Evolutionary conservation across 1,284 basidiomycete species (phyloP), one percentile per base, ranked within the genome.

Genomic region (Dichomitus squalens): DNA sequence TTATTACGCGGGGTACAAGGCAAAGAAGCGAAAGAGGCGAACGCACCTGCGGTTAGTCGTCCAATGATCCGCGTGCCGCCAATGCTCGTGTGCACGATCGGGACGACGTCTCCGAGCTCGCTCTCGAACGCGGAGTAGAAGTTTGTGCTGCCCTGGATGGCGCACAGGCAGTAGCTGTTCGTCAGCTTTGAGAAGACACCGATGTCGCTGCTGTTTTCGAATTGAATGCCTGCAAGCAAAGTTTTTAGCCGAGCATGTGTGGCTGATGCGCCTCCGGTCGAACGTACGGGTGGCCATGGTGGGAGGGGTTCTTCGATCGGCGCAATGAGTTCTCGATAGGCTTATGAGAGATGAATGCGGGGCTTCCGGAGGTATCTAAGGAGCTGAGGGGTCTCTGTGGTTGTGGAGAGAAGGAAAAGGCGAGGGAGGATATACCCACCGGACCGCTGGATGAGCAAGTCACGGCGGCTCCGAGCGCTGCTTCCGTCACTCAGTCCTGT

Each of bases 91-190:
- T 98, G 95, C 49, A 99, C 92, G 78, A 99, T 95, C 61, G 96
- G 96, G 68, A 98, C 85, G 55, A 98, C 88, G 71, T 97, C 96
- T 59, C 86, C 87, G 38, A 98, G 87, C 74, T 98, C 96, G 66
- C 90, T 86, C 79, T 99, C 95, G 72, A 98, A 99, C 31, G 93
- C 90, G 29, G 95, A 96, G 83, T 97, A 98, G 71, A 99, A 99
- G 80, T 99, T 99, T 67, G 95, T 90, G 72, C 94, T 95, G 69
- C 96, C 96, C 70, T 95, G 93, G 67, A 97, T 87, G 56, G 95
- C 93, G 67, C 87, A 86, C 50, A 97, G 86, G 76, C 95, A 96
- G 83, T 96, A 97, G 72, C 86, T 90, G 82, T 99, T 98, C 70
- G 96, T 98, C 69, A 96, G 86, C 79, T 93, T 97, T 70, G 93